Conservation (phyloP, 2,329 filamentous ascomycete species). For the Cryphonectria naterciae region DNA sequence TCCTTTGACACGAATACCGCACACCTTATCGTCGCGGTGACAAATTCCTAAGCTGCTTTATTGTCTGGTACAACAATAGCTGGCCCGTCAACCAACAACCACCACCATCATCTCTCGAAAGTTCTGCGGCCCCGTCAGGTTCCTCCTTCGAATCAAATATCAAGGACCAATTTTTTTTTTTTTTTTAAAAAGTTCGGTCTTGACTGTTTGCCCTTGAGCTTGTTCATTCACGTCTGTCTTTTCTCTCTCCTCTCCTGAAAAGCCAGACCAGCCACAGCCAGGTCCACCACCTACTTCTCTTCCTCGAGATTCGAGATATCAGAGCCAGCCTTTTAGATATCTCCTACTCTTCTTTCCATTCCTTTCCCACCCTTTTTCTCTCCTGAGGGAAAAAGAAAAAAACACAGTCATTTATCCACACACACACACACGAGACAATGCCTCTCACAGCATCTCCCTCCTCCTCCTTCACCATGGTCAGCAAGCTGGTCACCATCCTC, state of each 20-base stretch:
- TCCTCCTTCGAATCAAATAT: not conserved
- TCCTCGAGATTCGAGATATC: not conserved
- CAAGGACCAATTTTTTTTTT: not conserved
- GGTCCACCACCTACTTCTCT: not conserved
- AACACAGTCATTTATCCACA: not conserved
- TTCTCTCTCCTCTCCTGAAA: not conserved
- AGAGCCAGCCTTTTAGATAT: constrained; percentile 13
- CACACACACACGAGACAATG: too few relatives aligned
- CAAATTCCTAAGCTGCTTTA: constrained; percentile 23
- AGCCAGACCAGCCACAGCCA: not conserved
- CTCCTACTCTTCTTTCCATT: not conserved
- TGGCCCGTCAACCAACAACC: constrained; percentile 15
- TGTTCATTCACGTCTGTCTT: not conserved
- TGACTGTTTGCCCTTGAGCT: not conserved
- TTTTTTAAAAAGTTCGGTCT: not conserved
- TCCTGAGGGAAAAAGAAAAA: not conserved
- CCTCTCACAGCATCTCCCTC: constrained; percentile 30
- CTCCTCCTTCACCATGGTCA: constrained; percentile 24
- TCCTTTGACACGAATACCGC: constrained; percentile 22
- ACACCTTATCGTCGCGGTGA: constrained; percentile 29
- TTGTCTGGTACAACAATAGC: constrained; percentile 32
- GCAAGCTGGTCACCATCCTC: constrained; percentile 29
- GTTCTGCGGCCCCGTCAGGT: not conserved
- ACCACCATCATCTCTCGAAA: constrained; percentile 17
- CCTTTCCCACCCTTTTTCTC: not conserved